Evolutionary conservation across 2,329 filamentous ascomycete species (phyloP).

Genomic region (Talaromyces pinophilus): DNA sequence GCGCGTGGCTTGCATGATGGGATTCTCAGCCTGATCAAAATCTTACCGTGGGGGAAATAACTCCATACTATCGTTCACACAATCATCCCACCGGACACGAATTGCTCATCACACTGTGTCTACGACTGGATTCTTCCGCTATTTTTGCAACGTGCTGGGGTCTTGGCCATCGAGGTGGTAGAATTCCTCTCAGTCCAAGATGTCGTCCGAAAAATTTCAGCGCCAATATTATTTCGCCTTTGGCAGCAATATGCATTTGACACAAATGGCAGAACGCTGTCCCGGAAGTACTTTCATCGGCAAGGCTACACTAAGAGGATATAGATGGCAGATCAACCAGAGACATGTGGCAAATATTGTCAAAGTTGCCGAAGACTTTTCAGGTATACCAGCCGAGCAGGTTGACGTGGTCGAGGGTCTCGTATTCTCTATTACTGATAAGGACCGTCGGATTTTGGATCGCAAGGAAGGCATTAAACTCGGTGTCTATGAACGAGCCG

Average conservation of each 20-base stretch:
- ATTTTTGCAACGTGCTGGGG: neutral
- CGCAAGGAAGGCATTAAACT: neutral
- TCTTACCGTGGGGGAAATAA: neutral
- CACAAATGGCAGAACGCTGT: neutral
- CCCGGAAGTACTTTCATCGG: neutral
- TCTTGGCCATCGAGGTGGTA: neutral
- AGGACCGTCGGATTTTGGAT: neutral
- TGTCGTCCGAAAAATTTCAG: neutral
- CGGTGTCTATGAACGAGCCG: neutral
- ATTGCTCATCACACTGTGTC: neutral
- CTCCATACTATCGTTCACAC: neutral
- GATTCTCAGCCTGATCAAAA: neutral
- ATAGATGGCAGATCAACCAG: neutral
- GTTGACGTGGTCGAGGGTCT: neutral
- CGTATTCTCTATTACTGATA: neutral
- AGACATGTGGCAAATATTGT: neutral
- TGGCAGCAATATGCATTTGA: neutral
- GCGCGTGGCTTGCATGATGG: neutral
- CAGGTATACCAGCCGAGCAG: neutral
- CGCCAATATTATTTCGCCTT: neutral
- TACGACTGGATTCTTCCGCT: neutral
- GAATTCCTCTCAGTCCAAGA: neutral
- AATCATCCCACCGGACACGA: neutral
- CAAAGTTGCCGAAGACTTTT: neutral
- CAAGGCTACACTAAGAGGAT: neutral